Evolutionary conservation across 23 red algal species (phyloP).

Genomic region (Rhodosorus marinus): DNA sequence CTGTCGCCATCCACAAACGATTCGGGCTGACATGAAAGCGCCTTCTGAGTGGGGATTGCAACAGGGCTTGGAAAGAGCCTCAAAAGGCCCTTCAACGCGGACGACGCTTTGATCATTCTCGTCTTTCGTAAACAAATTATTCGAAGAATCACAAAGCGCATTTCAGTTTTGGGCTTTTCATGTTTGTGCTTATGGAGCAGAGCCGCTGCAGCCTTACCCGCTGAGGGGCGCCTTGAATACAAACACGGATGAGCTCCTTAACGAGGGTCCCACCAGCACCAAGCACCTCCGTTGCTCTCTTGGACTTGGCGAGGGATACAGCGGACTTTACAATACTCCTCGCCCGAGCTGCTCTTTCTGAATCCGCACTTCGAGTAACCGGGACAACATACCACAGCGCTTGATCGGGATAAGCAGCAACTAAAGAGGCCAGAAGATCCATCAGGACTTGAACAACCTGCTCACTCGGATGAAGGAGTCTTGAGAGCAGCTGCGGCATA

Average conservation of each 20-base stretch:
- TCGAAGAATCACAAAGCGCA: no score
- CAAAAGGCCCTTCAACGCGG: slow-evolving; percentile 1
- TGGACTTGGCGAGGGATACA: not conserved
- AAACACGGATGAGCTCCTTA: not conserved
- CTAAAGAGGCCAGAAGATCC: slow-evolving; percentile 20
- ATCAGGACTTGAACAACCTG: slow-evolving; percentile 16
- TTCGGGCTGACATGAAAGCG: slow-evolving; percentile 21
- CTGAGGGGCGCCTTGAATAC: not conserved
- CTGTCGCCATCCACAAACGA: slow-evolving; percentile 51
- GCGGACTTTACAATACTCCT: not conserved
- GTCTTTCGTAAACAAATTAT: not conserved
- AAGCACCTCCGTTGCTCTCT: not conserved
- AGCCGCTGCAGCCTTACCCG: no score
- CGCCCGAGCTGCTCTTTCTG: not conserved
- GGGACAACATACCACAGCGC: slow-evolving; percentile 55
- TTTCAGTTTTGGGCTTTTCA: no score
- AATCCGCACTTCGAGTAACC: slow-evolving; percentile 1
- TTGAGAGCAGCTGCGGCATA: slow-evolving; percentile 71
- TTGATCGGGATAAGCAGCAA: slow-evolving; percentile 31
- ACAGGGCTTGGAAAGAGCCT: not conserved
- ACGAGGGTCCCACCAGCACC: not conserved
- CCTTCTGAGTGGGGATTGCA: slow-evolving; percentile 3
- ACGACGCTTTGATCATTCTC: not conserved
- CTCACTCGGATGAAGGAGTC: slow-evolving; percentile 25
- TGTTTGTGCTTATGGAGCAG: no score